These are phyloP conservation scores for Tuber borchii DNA, from an alignment of 495 filamentous ascomycete genomes.

Conservation along the genomic window DNA sequence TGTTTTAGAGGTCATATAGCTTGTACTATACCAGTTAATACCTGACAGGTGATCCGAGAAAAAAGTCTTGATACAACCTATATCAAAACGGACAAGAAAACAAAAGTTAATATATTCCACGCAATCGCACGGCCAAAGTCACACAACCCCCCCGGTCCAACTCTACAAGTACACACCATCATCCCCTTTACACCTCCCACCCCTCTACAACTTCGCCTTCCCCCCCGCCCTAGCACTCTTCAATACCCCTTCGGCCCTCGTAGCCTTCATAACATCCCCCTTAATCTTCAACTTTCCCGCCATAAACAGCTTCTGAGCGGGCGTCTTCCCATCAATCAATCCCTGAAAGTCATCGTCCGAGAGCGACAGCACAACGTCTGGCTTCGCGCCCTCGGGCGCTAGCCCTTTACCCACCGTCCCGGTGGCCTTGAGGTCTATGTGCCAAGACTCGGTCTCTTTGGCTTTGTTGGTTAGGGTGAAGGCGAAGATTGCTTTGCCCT, in stretches of 20 bases:
- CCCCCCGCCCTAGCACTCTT: slow-evolving; percentile 69
- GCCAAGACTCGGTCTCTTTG: slow-evolving; percentile 75
- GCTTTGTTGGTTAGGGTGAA: slow-evolving; percentile 85
- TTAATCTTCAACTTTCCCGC: slow-evolving; percentile 93
- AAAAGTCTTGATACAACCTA: no score
- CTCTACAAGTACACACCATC: no score
- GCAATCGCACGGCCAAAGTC: no score
- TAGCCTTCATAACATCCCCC: slow-evolving; percentile 98
- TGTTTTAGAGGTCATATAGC: no score
- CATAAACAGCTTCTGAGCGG: slow-evolving; percentile 95
- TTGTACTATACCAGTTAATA: no score
- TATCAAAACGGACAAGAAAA: no score
- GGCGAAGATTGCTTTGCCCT: slow-evolving; percentile 78
- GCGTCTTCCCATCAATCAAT: slow-evolving; percentile 79
- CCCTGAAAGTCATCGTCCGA: slow-evolving; percentile 79
- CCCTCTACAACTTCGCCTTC: slow-evolving; percentile 71
- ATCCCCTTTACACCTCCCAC: neutral
- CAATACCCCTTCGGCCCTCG: slow-evolving; percentile 78
- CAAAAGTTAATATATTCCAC: no score
- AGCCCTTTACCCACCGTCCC: slow-evolving; percentile 73
- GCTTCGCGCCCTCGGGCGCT: slow-evolving; percentile 61
- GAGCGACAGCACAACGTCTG: slow-evolving; percentile 75
- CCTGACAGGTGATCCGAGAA: no score
- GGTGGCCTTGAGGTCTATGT: slow-evolving; percentile 90
- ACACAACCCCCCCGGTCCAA: no score